Conservation (phyloP, 768 basidiomycete genomes). For the Dendrothele bispora region DNA sequence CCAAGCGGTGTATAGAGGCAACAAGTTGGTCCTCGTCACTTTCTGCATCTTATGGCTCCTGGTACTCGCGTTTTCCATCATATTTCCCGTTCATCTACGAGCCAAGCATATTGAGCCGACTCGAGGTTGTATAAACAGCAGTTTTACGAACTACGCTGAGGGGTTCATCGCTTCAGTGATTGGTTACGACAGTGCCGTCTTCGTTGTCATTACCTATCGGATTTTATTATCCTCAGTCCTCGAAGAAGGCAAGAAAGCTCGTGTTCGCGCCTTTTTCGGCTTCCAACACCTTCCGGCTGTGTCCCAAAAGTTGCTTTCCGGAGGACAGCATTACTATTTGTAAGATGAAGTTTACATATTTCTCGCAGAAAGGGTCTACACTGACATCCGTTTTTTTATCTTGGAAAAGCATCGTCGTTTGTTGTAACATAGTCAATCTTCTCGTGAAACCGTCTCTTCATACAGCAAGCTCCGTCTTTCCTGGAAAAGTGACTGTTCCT, state of each 20-base stretch:
- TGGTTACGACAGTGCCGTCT: constrained; percentile 29
- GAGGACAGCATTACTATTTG: constrained; percentile 33
- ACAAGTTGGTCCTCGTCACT: constrained; percentile 17
- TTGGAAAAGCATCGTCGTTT: background rate
- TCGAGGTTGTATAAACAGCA: constrained; percentile 21
- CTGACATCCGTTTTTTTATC: background rate
- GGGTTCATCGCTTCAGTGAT: constrained; percentile 18
- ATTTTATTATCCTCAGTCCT: constrained; percentile 18
- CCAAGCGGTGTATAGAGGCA: constrained; percentile 21
- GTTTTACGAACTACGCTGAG: constrained; percentile 13
- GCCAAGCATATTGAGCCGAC: constrained; percentile 21
- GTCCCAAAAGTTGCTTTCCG: constrained; percentile 22
- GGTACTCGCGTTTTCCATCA: constrained; percentile 24
- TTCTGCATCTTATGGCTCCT: constrained; percentile 31
- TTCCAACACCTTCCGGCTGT: constrained; percentile 24
- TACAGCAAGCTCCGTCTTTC: constrained; percentile 15
- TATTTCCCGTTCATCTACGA: constrained; percentile 20
- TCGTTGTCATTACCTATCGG: constrained; percentile 30
- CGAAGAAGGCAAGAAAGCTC: constrained; percentile 7
- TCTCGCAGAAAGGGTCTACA: constrained; percentile 1
- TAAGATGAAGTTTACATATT: constrained; percentile 14
- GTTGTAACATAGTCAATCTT: background rate
- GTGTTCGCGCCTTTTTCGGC: constrained; percentile 10
- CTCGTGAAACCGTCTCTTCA: background rate
- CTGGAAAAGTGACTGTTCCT: too few species aligned